Evolutionary conservation across 2,329 filamentous ascomycete species (phyloP), one percentile per base, ranked within the genome.

Genomic region (Xylaria arbuscula): DNA sequence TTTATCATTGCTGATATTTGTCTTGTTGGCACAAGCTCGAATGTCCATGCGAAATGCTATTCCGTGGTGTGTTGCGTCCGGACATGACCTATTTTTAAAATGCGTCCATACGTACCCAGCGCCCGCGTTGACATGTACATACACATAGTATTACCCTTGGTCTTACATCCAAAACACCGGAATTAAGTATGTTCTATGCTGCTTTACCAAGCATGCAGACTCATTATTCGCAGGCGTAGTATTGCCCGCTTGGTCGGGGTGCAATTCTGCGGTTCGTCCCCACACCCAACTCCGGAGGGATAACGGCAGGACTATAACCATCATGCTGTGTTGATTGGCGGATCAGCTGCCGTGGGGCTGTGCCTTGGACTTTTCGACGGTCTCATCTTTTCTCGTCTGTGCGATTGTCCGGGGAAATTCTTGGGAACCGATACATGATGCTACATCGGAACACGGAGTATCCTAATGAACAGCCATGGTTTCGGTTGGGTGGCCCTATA

Each of bases 51-150:
- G 24, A 11, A 19, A 51, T 32, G 19, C 66, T 47, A 38, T 32
- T 48, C 50, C 45, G 32, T 15, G 58, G 19, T 17, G 50, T 54
- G 32, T 60, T 45, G 60, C 17, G 42, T 67, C 56, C 60, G 53
- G 40, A 61, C 32, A 66, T 61, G 58, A 65, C 47, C 69, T 70
- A 70, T 71, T 68, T 68, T 70, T 70, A 66, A 66, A 61, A 57
- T 48, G 17, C 42, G 15, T 58, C 10, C 32, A 66, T 60, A 64
- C 53, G 32, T 38, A 45, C 40, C 13, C 38, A 24, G 40, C 22
- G 24, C 38, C 22, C 17, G 59, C 48, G 50, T 22, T 60, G 11
- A 48, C 22, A 38, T 40, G 24, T 42, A 38, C 36, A 38, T 38
- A 38, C 36, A 38, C 3, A 45, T 45, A 15, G n/a, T 45, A 17